Evolutionary conservation across 2,329 filamentous ascomycete species (phyloP).

Genomic region (Xylaria sp.): DNA sequence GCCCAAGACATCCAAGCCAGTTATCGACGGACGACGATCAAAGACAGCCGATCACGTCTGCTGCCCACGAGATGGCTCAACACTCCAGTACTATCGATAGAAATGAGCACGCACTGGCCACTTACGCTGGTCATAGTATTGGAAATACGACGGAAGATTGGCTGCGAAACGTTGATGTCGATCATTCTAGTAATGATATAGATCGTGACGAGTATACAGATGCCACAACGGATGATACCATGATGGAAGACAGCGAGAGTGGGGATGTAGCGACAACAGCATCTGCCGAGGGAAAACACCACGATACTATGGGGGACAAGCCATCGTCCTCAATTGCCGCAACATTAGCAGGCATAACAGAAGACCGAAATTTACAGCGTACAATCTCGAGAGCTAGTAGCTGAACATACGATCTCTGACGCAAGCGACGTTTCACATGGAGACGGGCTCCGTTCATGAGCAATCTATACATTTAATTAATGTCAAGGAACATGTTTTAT

Average conservation of each 20-base stretch:
- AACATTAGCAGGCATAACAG: neutral
- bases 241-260: conserved; percentile 25
- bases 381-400: conserved; percentile 4
- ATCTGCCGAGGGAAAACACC: conserved; percentile 3
- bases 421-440: conserved; percentile 1
- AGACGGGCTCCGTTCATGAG: conserved; percentile 11
- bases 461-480: conserved; percentile 12
- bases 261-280: conserved; percentile 4
- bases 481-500: conserved; percentile 13
- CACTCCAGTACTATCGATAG: conserved; percentile 3
- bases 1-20: conserved; percentile 4
- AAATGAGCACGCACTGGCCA: neutral
- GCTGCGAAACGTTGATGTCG: conserved; percentile 35
- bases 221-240: conserved; percentile 32
- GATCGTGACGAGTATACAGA: conserved; percentile 24
- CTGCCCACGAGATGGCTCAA: conserved; percentile 9
- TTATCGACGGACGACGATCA: conserved; percentile 16
- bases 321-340: neutral
- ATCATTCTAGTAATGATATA: conserved; percentile 25
- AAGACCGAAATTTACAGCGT: neutral
- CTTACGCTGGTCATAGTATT: conserved; percentile 9
- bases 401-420: conserved; percentile 1
- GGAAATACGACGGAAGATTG: conserved; percentile 35
- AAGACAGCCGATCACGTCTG: neutral
- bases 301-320: neutral